phyloP scores from a whole-genome alignment of 768 basidiomycete species.

The Omphalotus guepiniiformis region DNA sequence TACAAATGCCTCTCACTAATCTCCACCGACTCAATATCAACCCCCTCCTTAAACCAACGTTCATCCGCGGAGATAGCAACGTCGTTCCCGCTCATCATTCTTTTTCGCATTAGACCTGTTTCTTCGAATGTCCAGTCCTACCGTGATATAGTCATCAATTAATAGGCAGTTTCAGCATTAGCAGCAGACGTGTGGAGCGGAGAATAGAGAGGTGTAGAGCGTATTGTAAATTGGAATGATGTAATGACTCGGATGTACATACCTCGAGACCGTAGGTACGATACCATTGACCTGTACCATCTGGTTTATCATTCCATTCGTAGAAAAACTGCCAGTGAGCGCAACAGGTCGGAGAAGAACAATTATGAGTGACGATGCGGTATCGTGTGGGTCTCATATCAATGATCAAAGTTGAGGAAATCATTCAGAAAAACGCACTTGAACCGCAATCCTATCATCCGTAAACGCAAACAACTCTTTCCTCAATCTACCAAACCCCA shows the following conservation, averaged over 20 bases:
- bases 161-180: background rate
- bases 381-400: too few relatives aligned
- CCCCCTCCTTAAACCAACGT: conserved; percentile 41
- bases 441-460: conserved; percentile 51
- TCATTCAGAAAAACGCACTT: conserved; percentile 27
- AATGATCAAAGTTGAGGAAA: background rate
- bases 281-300: conserved; percentile 35
- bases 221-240: background rate
- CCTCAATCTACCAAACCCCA: conserved; percentile 23
- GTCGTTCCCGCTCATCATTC: conserved; percentile 50
- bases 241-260: conserved; percentile 9
- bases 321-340: conserved; percentile 27
- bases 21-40: conserved; percentile 8
- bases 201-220: background rate
- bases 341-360: background rate
- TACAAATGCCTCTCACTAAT: conserved; percentile 9
- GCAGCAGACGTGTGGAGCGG: conserved; percentile 16
- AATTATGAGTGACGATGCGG: too few relatives aligned
- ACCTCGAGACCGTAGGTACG: conserved; percentile 45
- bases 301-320: conserved; percentile 44
- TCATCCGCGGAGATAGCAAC: conserved; percentile 41
- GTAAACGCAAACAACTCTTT: conserved; percentile 53
- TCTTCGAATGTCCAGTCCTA: conserved; percentile 54
- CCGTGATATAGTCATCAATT: background rate
- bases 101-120: conserved; percentile 48